Percentiles rank a stretch among this genome's conserved stretches.
Evolutionary conservation across 139 green algal species (phyloP).

Genomic region (Gonium pectorale): DNA sequence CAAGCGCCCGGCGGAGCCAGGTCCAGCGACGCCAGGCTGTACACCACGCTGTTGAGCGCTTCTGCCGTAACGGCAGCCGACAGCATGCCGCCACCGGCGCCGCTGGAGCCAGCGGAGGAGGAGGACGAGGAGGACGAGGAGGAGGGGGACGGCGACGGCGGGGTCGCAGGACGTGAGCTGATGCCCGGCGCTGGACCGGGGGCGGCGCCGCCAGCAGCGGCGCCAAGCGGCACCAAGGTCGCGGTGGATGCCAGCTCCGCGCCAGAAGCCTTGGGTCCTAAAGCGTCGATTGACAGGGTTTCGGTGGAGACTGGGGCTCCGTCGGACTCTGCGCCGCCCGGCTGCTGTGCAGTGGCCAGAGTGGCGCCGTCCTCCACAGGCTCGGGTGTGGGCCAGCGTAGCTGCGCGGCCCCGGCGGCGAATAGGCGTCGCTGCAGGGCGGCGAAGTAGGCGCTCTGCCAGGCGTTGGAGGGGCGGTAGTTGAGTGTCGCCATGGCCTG

Average conservation of each 20-base stretch:
- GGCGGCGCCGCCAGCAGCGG: too few species aligned
- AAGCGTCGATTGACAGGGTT: too few species aligned
- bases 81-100: background rate
- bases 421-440: slow-evolving; percentile 33
- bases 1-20: background rate
- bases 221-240: too few species aligned
- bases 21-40: slow-evolving; percentile 26
- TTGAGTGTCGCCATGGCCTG: slow-evolving; percentile 43
- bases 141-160: background rate
- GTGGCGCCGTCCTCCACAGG: too few species aligned
- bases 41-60: slow-evolving; percentile 27
- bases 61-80: background rate
- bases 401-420: slow-evolving; percentile 6
- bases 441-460: slow-evolving; percentile 40
- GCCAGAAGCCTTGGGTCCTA: too few species aligned
- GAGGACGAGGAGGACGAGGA: background rate
- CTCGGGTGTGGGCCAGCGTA: background rate
- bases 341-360: too few species aligned
- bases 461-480: slow-evolving; percentile 14
- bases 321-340: too few species aligned
- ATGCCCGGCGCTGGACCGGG: too few species aligned
- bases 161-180: too few species aligned
- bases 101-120: background rate
- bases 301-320: too few species aligned
- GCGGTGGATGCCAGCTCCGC: too few species aligned